Evolutionary conservation across 495 filamentous ascomycete genomes (phyloP).

Genomic region (Daldinia caldariorum): DNA sequence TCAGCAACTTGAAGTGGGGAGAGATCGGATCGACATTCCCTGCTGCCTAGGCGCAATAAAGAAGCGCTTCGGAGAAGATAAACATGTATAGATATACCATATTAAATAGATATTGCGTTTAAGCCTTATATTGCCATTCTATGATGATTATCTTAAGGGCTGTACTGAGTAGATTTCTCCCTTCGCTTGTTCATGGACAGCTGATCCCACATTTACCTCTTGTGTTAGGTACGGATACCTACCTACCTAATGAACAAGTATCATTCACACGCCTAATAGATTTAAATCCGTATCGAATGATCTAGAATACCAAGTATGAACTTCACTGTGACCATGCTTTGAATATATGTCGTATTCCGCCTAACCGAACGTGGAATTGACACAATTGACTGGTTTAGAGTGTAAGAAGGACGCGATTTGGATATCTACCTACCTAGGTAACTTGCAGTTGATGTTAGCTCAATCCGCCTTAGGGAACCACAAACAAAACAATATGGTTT

Average conservation of each 20-base stretch:
- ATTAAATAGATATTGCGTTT: conserved; percentile 4
- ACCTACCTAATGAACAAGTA: too few relatives aligned
- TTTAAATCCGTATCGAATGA: neutral
- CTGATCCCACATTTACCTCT: too few relatives aligned
- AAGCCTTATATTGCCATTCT: neutral
- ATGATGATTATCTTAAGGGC: neutral
- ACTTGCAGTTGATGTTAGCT: neutral
- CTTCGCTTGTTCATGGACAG: neutral
- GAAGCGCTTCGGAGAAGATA: conserved; percentile 8
- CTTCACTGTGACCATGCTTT: neutral
- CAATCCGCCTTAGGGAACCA: neutral
- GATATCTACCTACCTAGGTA: too few relatives aligned
- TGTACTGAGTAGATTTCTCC: neutral
- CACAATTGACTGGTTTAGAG: neutral
- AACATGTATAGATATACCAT: neutral
- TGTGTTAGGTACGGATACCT: too few relatives aligned
- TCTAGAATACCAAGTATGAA: neutral
- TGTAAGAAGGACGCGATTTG: neutral
- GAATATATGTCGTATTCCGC: neutral
- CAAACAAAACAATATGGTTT: too few relatives aligned
- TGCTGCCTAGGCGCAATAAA: conserved; percentile 22
- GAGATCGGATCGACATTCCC: conserved; percentile 67
- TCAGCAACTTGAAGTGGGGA: conserved; percentile 72
- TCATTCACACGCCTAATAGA: neutral
- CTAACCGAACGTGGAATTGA: neutral